phyloP scores from a whole-genome alignment of 805 yeast genomes.

The Saturnispora dispora region DNA sequence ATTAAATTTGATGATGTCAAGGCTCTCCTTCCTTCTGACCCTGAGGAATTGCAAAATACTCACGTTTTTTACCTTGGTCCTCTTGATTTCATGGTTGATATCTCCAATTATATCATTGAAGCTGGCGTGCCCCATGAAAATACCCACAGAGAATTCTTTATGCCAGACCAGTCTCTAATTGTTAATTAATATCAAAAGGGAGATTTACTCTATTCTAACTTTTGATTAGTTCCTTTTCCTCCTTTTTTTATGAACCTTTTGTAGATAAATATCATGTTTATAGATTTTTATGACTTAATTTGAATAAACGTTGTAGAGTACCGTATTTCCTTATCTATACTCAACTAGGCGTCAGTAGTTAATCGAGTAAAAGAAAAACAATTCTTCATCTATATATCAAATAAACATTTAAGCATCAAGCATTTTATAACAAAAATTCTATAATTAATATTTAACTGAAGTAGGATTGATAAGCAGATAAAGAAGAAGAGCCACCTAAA shows the following conservation, averaged over 20 bases:
- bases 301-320: neutral
- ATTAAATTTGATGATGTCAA: neutral
- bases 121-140: neutral
- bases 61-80: neutral
- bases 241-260: neutral
- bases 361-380: neutral
- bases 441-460: slow-evolving; percentile 8
- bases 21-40: neutral
- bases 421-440: neutral
- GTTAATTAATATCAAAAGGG: neutral
- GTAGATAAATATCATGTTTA: neutral
- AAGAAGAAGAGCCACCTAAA: slow-evolving; percentile 28
- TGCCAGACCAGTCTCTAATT: neutral
- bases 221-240: neutral
- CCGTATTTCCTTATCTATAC: neutral
- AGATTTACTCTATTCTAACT: neutral
- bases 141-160: neutral
- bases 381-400: neutral
- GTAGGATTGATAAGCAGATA: slow-evolving; percentile 24
- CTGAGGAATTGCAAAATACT: neutral
- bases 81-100: neutral
- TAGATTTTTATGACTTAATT: neutral
- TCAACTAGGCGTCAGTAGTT: neutral
- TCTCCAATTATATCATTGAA: neutral
- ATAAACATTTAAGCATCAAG: neutral